Percentiles rank a stretch among this genome's conserved stretches.
Evolutionary conservation across 139 green algal species (phyloP).

Genomic region (Chlamydomonas schloesseri): DNA sequence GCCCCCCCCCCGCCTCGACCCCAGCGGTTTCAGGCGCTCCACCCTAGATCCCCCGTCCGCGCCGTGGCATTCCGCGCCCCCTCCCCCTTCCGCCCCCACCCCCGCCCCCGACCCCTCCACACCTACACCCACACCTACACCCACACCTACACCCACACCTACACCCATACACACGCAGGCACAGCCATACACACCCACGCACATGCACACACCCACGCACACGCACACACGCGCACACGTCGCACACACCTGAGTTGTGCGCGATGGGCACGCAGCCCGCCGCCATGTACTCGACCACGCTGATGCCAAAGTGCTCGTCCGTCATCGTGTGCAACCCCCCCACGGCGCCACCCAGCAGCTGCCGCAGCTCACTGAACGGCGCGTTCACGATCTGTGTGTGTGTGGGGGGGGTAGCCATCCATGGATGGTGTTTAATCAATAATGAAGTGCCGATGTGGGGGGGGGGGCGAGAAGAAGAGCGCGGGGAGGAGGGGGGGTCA

Average conservation of each 20-base stretch:
- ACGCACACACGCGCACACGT: not conserved
- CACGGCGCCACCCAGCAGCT: constrained; percentile 84
- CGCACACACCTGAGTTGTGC: constrained; percentile 79
- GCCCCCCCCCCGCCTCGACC: too few relatives aligned
- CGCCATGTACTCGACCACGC: constrained; percentile 99
- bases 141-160: not conserved
- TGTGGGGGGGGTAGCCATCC: too few relatives aligned
- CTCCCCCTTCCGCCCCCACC: too few relatives aligned
- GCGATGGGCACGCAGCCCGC: constrained; percentile 91
- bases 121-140: not conserved
- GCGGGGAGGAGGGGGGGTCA: not conserved
- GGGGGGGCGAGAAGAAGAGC: not conserved
- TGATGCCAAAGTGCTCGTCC: constrained; percentile 99
- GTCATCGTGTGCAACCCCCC: constrained; percentile 96
- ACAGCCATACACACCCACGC: too few relatives aligned
- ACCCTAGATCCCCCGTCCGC: too few relatives aligned
- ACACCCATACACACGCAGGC: not conserved
- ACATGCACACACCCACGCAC: not conserved
- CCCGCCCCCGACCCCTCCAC: too few relatives aligned
- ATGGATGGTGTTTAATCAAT: too few relatives aligned
- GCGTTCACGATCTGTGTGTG: constrained; percentile 78
- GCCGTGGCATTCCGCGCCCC: too few relatives aligned
- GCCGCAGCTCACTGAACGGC: constrained; percentile 74
- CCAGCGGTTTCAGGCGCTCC: too few relatives aligned
- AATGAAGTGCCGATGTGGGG: too few relatives aligned